Evolutionary conservation across 768 basidiomycete species (phyloP).

Genomic region (Hericium alpestre): DNA sequence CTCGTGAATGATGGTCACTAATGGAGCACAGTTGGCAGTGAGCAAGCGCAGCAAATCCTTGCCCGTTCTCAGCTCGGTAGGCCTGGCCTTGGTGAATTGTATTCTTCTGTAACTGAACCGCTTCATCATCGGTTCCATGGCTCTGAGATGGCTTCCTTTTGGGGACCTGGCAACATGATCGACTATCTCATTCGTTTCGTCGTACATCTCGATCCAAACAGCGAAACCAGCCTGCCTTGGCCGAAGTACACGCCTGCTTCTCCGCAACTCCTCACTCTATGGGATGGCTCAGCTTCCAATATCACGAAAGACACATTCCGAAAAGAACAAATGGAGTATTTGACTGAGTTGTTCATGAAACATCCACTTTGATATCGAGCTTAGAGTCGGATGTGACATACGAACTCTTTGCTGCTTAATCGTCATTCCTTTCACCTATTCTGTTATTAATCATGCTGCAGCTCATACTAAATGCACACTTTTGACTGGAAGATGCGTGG

Average conservation of each 20-base stretch:
- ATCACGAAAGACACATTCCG: slow-evolving; percentile 17
- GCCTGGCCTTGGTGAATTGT: no score
- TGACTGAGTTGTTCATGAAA: no score
- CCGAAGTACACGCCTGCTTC: slow-evolving; percentile 12
- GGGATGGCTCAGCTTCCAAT: slow-evolving; percentile 9
- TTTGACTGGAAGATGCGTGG: no score
- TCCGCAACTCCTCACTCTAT: slow-evolving; percentile 14
- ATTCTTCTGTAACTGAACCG: no score
- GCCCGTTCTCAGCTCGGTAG: not conserved
- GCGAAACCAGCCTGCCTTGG: slow-evolving; percentile 12
- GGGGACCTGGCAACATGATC: slow-evolving; percentile 4
- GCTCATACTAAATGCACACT: no score
- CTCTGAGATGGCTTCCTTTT: no score
- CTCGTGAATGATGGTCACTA: not conserved
- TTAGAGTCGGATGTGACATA: no score
- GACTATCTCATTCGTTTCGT: slow-evolving; percentile 19
- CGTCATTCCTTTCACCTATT: no score
- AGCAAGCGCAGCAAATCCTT: not conserved
- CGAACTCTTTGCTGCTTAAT: no score
- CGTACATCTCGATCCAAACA: slow-evolving; percentile 16
- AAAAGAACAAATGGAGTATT: not conserved
- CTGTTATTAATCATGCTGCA: no score
- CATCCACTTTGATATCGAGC: no score
- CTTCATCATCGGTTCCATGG: slow-evolving; percentile 7
- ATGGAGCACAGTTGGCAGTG: not conserved